Conservation (phyloP, 768 basidiomycete species). For the Termitomyces heimii region DNA sequence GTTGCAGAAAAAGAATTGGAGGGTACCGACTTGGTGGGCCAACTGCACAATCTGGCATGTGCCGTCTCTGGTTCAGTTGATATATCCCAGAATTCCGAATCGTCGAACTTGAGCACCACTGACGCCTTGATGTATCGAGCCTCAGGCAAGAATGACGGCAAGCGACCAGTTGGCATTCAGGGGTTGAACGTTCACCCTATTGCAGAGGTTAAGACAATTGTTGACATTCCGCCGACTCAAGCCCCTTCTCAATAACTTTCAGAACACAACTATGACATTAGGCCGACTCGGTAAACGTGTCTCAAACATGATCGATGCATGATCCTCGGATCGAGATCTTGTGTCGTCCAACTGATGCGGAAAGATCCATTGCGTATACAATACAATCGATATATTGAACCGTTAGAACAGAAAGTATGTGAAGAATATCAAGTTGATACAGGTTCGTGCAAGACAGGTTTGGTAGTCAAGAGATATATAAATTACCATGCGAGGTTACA, state of each 20-base stretch:
- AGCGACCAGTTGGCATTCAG: neutral
- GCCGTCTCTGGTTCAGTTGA: no score
- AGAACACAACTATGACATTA: constrained; percentile 9
- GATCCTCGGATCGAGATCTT: no score
- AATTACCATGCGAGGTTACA: neutral
- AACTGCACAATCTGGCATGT: no score
- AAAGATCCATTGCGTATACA: neutral
- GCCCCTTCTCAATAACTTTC: neutral
- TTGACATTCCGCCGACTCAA: neutral
- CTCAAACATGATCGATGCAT: no score
- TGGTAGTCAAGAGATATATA: neutral
- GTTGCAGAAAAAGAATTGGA: no score
- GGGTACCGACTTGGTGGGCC: no score
- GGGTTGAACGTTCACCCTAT: neutral
- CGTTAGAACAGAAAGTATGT: neutral
- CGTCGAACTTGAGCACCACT: no score
- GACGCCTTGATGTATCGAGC: neutral
- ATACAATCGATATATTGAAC: neutral
- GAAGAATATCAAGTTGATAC: neutral
- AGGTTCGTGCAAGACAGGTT: neutral
- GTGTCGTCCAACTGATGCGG: no score
- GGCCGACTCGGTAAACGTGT: constrained; percentile 4
- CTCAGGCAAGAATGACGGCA: neutral
- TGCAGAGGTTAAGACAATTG: constrained; percentile 1
- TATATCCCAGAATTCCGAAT: no score